phyloP scores from a whole-genome alignment of 768 basidiomycete genomes.

The Lactarius evosmus region DNA sequence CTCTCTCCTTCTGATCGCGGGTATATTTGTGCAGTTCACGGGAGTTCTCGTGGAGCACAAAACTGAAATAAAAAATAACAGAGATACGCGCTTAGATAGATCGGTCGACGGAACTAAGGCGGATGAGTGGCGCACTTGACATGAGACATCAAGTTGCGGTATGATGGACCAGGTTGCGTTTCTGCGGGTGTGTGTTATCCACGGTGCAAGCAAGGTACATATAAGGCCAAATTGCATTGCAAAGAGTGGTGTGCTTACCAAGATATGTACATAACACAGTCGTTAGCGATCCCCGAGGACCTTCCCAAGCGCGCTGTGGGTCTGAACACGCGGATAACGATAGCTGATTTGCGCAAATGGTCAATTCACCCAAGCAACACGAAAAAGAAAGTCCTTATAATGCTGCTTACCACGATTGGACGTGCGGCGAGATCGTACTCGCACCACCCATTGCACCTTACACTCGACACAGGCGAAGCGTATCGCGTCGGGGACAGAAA shows the following conservation, averaged over 20 bases:
- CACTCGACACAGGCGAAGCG: constrained; percentile 20
- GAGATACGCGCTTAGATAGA: background rate
- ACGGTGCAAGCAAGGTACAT: constrained; percentile 1
- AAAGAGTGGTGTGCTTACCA: background rate
- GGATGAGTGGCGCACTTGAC: background rate
- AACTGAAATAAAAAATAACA: constrained; percentile 1
- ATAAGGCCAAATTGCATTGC: background rate
- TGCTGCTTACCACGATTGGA: constrained; percentile 3
- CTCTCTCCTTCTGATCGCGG: constrained; percentile 12
- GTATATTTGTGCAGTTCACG: constrained; percentile 14
- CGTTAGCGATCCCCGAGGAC: constrained; percentile 26
- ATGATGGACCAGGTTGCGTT: background rate
- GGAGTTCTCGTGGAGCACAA: constrained; percentile 11
- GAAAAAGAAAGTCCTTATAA: background rate
- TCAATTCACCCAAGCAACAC: background rate
- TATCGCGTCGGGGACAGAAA: constrained; percentile 13
- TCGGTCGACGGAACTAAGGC: background rate
- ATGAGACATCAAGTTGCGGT: background rate
- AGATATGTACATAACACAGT: constrained; percentile 8
- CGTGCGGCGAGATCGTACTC: background rate
- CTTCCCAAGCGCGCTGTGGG: constrained; percentile 26
- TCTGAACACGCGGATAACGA: constrained; percentile 28
- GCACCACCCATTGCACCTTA: constrained; percentile 27
- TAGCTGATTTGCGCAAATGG: background rate
- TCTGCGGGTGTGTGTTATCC: background rate